These are phyloP conservation scores for Eremothecium cymbalariae DNA, from an alignment of 1,139 yeast species.

Conservation along the genomic window DNA sequence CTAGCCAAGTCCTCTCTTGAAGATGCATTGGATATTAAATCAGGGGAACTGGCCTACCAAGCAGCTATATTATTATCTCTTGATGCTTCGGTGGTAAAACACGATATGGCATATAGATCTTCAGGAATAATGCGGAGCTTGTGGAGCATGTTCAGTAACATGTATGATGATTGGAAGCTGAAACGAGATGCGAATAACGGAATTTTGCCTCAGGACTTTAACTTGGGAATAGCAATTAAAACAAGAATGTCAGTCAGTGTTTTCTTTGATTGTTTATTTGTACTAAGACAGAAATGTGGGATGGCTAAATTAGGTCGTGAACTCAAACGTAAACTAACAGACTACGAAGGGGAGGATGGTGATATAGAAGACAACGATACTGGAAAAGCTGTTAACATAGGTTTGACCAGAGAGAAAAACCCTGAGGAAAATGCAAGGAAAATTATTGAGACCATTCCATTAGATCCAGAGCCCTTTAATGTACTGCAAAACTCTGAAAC, in stretches of 20 bases:
- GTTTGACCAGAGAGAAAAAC: conserved; percentile 44
- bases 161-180: conserved; percentile 34
- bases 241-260: conserved; percentile 89
- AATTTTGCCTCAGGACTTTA: conserved; percentile 18
- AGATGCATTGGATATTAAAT: conserved; percentile 54
- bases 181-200: conserved; percentile 13
- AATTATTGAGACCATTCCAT: conserved; percentile 67
- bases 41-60: conserved; percentile 66
- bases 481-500: conserved; percentile 26
- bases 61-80: conserved; percentile 63
- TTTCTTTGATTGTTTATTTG: conserved; percentile 81
- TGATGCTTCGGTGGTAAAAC: conserved; percentile 76
- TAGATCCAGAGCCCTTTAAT: conserved; percentile 70
- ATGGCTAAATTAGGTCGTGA: conserved; percentile 50
- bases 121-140: conserved; percentile 90
- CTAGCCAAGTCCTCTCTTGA: conserved; percentile 68
- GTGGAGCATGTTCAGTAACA: conserved; percentile 68
- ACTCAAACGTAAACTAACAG: conserved; percentile 14
- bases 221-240: conserved; percentile 48
- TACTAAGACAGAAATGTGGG: conserved; percentile 78
- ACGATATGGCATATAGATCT: conserved; percentile 87
- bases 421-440: conserved; percentile 66
- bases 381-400: conserved; percentile 29
- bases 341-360: conserved; percentile 21
- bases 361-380: conserved; percentile 16